Evolutionary conservation across 2,329 filamentous ascomycete species (phyloP).

Genomic region (Diaporthe destruens): DNA sequence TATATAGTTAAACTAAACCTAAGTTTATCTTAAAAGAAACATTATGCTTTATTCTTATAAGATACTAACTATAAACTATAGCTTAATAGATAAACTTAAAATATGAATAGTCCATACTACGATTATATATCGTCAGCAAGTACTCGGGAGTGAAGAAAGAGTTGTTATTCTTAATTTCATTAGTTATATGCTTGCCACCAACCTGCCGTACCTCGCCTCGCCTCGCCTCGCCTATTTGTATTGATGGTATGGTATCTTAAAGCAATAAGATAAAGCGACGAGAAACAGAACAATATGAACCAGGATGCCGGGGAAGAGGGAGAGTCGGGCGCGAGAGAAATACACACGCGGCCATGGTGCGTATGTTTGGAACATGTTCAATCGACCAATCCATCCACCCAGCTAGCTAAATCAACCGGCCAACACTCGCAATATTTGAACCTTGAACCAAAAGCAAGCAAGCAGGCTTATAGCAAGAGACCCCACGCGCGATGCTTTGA

Average conservation of each 20-base stretch:
- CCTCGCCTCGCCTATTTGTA: neutral
- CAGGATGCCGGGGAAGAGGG: neutral
- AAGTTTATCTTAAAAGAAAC: too few relatives aligned
- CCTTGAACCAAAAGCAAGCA: neutral
- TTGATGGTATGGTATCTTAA: conserved; percentile 29
- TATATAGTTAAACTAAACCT: too few relatives aligned
- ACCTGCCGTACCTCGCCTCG: too few relatives aligned
- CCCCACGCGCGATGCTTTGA: conserved; percentile 3
- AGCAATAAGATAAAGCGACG: conserved; percentile 9
- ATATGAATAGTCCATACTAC: too few relatives aligned
- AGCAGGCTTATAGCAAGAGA: conserved; percentile 5
- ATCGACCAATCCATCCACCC: neutral
- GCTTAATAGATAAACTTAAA: too few relatives aligned
- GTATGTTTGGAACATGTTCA: neutral
- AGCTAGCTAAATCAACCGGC: neutral
- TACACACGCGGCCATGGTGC: too few relatives aligned
- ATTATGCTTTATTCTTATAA: too few relatives aligned
- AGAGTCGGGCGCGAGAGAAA: too few relatives aligned
- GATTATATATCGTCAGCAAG: neutral
- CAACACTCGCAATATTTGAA: neutral
- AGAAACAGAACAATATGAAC: neutral
- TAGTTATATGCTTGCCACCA: conserved; percentile 11
- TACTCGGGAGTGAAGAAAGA: neutral
- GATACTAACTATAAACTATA: too few relatives aligned
- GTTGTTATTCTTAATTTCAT: neutral